Evolutionary conservation across 2,329 filamentous ascomycete genomes (phyloP).

Genomic region (Alternaria conjuncta): DNA sequence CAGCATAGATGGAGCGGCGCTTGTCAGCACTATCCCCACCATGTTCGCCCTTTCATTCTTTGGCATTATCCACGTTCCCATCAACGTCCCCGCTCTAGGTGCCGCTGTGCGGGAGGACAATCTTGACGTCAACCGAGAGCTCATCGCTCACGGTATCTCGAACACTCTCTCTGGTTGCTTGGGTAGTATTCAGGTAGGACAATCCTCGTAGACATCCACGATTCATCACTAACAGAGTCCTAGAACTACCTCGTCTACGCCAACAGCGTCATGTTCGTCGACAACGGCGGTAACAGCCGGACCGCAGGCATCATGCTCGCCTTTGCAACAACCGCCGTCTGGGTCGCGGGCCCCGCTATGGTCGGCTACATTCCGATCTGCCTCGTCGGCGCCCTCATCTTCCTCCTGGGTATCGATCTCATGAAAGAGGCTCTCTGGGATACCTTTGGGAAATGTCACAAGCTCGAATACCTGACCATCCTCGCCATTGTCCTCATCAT

Average conservation of each 20-base stretch:
- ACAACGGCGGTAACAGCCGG: constrained; percentile 85
- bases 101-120: constrained; percentile 92
- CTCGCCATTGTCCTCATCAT: constrained; percentile 91
- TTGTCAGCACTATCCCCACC: constrained; percentile 84
- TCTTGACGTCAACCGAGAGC: constrained; percentile 85
- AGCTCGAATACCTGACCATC: constrained; percentile 87
- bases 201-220: too few relatives aligned
- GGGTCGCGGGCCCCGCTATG: constrained; percentile 83
- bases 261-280: constrained; percentile 96
- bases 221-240: constrained; percentile 27
- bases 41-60: constrained; percentile 99
- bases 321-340: constrained; percentile 76
- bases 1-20: constrained; percentile 80
- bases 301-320: constrained; percentile 87
- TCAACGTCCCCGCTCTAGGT: constrained; percentile 93
- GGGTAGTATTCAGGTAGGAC: constrained; percentile 76
- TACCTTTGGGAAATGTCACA: constrained; percentile 85
- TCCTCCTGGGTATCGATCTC: constrained; percentile 91
- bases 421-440: constrained; percentile 86
- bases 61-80: constrained; percentile 93
- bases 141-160: constrained; percentile 90
- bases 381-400: constrained; percentile 95
- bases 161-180: constrained; percentile 86
- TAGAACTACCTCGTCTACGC: constrained; percentile 97
- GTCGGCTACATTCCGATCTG: constrained; percentile 96